Conservation (phyloP, 306 rosid genomes). For the Medicago ruthenica region DNA sequence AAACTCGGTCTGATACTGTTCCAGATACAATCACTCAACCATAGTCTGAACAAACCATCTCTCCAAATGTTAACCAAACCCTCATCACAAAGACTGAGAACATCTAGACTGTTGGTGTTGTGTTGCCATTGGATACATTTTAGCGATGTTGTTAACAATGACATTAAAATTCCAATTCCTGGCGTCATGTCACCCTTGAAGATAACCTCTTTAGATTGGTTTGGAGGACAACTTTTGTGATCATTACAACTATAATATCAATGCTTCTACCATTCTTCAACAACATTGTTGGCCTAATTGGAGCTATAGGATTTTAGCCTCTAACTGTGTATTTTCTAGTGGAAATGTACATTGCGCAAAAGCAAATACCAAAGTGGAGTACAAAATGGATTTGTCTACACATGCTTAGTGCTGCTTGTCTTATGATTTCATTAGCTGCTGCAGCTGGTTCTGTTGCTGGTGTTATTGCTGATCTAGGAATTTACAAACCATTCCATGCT, state of each 20-base stretch:
- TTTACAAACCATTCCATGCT: slow-evolving; percentile 46
- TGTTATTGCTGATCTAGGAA: slow-evolving; percentile 36
- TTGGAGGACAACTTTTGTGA: slow-evolving; percentile 57
- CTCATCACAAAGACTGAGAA: too few relatives aligned
- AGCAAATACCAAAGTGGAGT: slow-evolving; percentile 44
- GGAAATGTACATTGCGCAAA: slow-evolving; percentile 52
- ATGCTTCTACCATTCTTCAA: slow-evolving; percentile 59
- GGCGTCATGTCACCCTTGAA: neutral
- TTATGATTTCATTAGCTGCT: slow-evolving; percentile 33
- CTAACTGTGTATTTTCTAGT: slow-evolving; percentile 57
- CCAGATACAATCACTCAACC: too few relatives aligned
- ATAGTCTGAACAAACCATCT: too few relatives aligned
- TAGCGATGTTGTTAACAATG: slow-evolving; percentile 36
- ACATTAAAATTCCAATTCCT: slow-evolving; percentile 21
- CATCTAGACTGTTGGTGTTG: too few relatives aligned
- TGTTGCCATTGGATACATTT: too few relatives aligned
- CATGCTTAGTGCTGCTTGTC: slow-evolving; percentile 43
- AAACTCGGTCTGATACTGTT: too few relatives aligned
- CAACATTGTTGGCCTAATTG: slow-evolving; percentile 50
- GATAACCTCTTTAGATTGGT: slow-evolving; percentile 47
- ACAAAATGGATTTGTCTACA: slow-evolving; percentile 49
- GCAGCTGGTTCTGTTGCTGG: slow-evolving; percentile 53
- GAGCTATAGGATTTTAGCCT: slow-evolving; percentile 60
- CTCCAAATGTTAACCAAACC: too few relatives aligned
- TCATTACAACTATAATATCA: slow-evolving; percentile 34